Conservation (phyloP, 371 early-diverging fungal species). For the Syncephalastrum racemosum region DNA sequence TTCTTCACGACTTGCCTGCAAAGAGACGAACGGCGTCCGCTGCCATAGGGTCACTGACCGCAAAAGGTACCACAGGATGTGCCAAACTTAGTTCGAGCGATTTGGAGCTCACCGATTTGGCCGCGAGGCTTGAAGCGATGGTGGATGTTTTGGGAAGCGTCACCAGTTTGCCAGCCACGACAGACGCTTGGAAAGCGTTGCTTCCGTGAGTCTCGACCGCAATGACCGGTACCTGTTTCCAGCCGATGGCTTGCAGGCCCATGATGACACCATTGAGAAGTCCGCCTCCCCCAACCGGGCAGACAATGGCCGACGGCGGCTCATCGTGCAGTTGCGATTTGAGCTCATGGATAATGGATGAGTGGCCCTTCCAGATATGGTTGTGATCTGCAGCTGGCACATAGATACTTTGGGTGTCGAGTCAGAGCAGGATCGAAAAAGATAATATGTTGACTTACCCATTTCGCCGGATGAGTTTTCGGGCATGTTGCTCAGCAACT, state of each 20-base stretch:
- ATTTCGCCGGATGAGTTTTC: constrained; percentile 50
- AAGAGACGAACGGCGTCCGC: constrained; percentile 54
- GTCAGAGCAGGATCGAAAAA: not conserved
- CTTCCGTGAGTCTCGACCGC: constrained; percentile 77
- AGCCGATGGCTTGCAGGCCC: constrained; percentile 59
- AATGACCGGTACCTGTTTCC: constrained; percentile 68
- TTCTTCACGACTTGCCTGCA: constrained; percentile 56
- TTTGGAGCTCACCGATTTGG: constrained; percentile 50
- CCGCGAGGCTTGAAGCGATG: constrained; percentile 57
- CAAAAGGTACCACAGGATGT: constrained; percentile 62
- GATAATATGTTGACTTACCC: constrained; percentile 33
- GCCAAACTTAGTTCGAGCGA: constrained; percentile 56
- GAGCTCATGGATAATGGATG: constrained; percentile 65
- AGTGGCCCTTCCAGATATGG: constrained; percentile 62
- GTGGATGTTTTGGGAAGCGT: constrained; percentile 54
- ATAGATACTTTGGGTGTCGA: constrained; percentile 38
- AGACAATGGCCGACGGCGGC: constrained; percentile 66
- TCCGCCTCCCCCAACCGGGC: constrained; percentile 74
- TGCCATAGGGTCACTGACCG: constrained; percentile 64
- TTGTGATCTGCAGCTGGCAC: constrained; percentile 68
- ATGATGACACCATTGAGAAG: constrained; percentile 67
- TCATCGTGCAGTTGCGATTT: constrained; percentile 56
- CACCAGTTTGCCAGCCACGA: constrained; percentile 58
- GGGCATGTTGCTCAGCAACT: constrained; percentile 54
- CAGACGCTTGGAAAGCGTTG: constrained; percentile 67